Evolutionary conservation across 1,284 basidiomycete species (phyloP), one percentile per base, ranked within the genome.

Genomic region (Cutaneotrichosporon spelunceum): DNA sequence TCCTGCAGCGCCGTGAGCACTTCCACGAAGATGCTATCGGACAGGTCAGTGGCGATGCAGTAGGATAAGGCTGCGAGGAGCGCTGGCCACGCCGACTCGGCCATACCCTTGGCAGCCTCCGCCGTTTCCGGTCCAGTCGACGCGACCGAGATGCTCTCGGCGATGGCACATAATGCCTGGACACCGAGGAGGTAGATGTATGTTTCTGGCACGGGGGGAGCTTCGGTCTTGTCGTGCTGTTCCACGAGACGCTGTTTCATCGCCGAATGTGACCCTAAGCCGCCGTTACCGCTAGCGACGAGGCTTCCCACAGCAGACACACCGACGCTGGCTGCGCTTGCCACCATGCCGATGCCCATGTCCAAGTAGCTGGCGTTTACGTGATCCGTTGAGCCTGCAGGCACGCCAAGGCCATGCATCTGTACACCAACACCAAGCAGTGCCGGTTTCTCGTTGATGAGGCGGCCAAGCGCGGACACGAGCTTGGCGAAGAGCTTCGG

Each of bases 241-340:
- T 97, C 93, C 69, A 97, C 95, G 88, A 90, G 90, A 74, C 91
- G 90, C 33, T 93, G 76, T 75, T 92, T 93, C 87, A 93, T 89
- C 0, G 86, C 82, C 3, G 88, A 90, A 0, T 87, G 85, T 19
- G 85, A 72, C 59, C 88, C 90, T 66, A 94, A 75, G 0, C 90
- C 89, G 1, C 68, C 70, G 4, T 53, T 47, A 1, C 84, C 85
- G 1, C 83, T 79, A 0, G 84, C 85, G 65, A 88, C 87, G 82
- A 87, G 87, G 10, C 87, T 87, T 14, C 54, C 53, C 13, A 89
- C 85, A 11, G 86, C 87, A 2, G 84, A 86, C 2, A 90, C 86
- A 0, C 89, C 91, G 0, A 86, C 88, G 67, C 85, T 90, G 0
- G 90, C 90, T 0, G 89, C 90, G 56, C 84, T 89, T 2, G 88